These are phyloP conservation scores for Mucor racemosus DNA, from an alignment of 371 early-diverging fungal genomes.

Conservation along the genomic window DNA sequence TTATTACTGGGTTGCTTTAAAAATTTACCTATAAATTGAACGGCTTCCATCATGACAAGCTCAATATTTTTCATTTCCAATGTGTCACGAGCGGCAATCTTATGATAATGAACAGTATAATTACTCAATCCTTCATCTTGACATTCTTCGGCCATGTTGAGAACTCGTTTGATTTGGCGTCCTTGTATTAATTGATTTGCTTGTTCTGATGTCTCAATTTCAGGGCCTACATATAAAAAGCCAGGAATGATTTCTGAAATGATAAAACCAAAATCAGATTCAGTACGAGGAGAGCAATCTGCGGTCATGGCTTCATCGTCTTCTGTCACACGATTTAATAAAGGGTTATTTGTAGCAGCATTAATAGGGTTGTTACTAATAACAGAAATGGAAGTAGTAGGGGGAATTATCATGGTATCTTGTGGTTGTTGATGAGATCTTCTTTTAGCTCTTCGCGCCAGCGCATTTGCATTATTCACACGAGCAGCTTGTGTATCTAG, in stretches of 20 bases:
- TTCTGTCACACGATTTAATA: conserved; percentile 37
- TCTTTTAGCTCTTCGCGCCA: conserved; percentile 49
- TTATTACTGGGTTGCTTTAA: no score
- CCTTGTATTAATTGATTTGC: conserved; percentile 47
- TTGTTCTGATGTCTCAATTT: conserved; percentile 57
- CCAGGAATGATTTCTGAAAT: conserved; percentile 66
- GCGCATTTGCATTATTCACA: conserved; percentile 53
- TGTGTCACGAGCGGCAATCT: conserved; percentile 64
- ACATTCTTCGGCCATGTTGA: conserved; percentile 73
- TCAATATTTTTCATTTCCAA: conserved; percentile 68
- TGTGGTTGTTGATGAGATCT: conserved; percentile 32
- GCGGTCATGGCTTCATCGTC: conserved; percentile 40
- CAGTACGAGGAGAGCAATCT: conserved; percentile 37
- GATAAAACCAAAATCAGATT: conserved; percentile 54
- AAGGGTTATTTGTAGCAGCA: background rate
- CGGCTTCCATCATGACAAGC: conserved; percentile 60
- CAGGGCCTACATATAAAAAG: conserved; percentile 66
- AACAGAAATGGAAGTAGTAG: background rate
- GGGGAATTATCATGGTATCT: background rate
- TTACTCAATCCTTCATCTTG: conserved; percentile 49
- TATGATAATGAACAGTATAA: conserved; percentile 48
- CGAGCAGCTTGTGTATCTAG: conserved; percentile 57
- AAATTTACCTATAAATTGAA: conserved; percentile 64
- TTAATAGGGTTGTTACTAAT: background rate
- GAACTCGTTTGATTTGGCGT: conserved; percentile 53